Percentiles rank a stretch among this genome's conserved stretches.
Evolutionary conservation across 345 rosid species (phyloP).

Genomic region (Ricinus communis): DNA sequence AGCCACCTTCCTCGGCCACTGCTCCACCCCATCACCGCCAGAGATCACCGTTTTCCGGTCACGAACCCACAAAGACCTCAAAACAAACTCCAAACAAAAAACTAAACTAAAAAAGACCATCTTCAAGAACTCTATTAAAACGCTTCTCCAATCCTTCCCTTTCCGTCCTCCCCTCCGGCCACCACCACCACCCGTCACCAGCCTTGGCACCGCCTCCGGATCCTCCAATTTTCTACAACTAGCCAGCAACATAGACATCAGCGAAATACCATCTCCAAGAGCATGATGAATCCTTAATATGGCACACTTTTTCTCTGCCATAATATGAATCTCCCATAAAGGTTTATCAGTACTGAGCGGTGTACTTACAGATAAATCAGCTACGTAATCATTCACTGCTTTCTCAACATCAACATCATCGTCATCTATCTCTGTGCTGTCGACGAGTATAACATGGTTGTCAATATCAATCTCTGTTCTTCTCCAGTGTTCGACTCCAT

Average conservation of each 20-base stretch:
- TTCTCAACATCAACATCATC: constrained; percentile 2
- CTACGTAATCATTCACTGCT: constrained; percentile 43
- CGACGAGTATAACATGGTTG: constrained; percentile 33
- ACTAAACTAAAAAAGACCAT: constrained; percentile 41
- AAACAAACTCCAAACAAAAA: constrained; percentile 32
- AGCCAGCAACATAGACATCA: constrained; percentile 52
- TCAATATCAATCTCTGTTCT: constrained; percentile 43
- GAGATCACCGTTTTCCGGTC: constrained; percentile 44
- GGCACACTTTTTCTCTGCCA: constrained; percentile 32
- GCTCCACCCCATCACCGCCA: constrained; percentile 67
- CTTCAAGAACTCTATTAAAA: constrained; percentile 20
- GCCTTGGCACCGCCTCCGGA: constrained; percentile 30
- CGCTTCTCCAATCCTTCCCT: constrained; percentile 14
- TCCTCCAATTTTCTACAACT: constrained; percentile 40
- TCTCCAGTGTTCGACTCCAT: constrained; percentile 52
- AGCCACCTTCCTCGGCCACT: constrained; percentile 58
- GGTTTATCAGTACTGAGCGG: constrained; percentile 48
- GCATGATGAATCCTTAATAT: constrained; percentile 58
- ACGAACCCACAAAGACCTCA: constrained; percentile 34
- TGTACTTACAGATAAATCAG: constrained; percentile 40
- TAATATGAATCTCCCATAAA: constrained; percentile 55
- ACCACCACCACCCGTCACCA: constrained; percentile 8
- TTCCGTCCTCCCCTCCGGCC: neutral
- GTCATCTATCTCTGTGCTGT: neutral
- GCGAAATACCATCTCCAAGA: constrained; percentile 58